These are phyloP conservation scores for Xylariaceae sp. DNA, from an alignment of 2,329 filamentous ascomycete genomes.

Conservation along the genomic window DNA sequence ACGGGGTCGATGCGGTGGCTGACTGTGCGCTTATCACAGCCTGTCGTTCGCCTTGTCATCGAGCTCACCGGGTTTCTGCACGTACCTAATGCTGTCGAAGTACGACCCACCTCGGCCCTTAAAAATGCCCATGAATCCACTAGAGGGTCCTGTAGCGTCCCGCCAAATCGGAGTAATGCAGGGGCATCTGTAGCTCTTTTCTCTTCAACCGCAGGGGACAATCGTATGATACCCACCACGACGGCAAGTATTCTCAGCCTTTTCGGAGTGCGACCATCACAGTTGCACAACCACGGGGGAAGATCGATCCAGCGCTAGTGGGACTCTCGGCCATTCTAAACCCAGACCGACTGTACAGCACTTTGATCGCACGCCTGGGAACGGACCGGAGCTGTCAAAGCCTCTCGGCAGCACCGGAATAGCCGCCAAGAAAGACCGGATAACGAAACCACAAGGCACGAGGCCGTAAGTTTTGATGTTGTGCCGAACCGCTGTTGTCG, in stretches of 20 bases:
- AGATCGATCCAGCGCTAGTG: too few relatives aligned
- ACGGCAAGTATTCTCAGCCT: too few relatives aligned
- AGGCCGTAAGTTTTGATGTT: slow-evolving; percentile 48
- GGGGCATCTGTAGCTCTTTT: too few relatives aligned
- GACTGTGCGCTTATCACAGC: too few relatives aligned
- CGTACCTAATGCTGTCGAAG: too few relatives aligned
- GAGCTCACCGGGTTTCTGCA: not conserved
- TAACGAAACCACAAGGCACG: not conserved
- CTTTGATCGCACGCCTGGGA: too few relatives aligned
- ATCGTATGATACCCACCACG: too few relatives aligned
- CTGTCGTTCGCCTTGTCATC: too few relatives aligned
- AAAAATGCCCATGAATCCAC: not conserved
- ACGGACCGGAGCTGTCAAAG: not conserved
- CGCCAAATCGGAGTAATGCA: not conserved
- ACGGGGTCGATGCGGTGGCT: not conserved
- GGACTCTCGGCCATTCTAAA: too few relatives aligned
- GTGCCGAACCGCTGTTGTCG: slow-evolving; percentile 53
- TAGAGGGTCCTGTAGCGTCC: not conserved
- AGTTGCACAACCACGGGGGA: too few relatives aligned
- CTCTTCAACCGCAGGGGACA: too few relatives aligned
- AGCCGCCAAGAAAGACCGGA: slow-evolving; percentile 1
- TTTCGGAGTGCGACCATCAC: too few relatives aligned
- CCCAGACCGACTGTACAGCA: not conserved
- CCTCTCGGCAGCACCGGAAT: not conserved
- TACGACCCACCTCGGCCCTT: slow-evolving; percentile 13